Percentiles rank a stretch among this genome's conserved stretches.
These are phyloP conservation scores for Fusarium sp. DNA, from an alignment of 2,329 filamentous ascomycete genomes.

Conservation along the genomic window DNA sequence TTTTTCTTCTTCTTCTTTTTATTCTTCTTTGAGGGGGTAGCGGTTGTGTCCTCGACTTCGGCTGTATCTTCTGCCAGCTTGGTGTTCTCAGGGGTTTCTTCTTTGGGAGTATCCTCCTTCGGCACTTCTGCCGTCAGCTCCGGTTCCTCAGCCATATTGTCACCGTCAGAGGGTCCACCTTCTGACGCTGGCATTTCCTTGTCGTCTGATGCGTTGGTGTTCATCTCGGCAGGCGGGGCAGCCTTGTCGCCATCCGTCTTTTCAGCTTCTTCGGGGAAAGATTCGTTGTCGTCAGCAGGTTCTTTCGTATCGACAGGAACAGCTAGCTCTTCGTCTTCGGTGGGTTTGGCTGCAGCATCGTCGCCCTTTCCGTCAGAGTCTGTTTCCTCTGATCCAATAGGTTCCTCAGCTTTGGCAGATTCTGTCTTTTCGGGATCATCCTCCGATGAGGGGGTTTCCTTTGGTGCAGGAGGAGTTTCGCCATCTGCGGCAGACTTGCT, in stretches of 20 bases:
- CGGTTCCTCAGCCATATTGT: background rate
- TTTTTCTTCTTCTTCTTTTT: constrained; percentile 27
- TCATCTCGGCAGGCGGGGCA: background rate
- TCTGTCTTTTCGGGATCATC: background rate
- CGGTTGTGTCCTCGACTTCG: background rate
- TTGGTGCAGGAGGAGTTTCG: background rate
- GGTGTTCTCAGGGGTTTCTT: constrained; percentile 1
- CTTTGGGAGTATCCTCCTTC: background rate
- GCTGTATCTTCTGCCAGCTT: constrained; percentile 7
- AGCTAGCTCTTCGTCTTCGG: background rate
- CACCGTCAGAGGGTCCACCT: background rate
- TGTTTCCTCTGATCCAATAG: constrained; percentile 3
- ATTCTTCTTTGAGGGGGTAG: constrained; percentile 3
- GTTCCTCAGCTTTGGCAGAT: background rate
- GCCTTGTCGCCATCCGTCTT: background rate
- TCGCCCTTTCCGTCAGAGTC: background rate
- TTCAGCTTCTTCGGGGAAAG: background rate
- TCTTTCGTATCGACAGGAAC: background rate
- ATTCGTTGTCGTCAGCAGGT: background rate
- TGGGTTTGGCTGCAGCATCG: background rate
- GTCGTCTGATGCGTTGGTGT: background rate
- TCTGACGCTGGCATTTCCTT: background rate
- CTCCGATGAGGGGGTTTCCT: background rate
- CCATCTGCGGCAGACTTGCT: background rate
- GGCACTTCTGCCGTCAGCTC: background rate